A percentile compares a stretch with the other conserved stretches of the same genome.
Evolutionary conservation across 495 filamentous ascomycete genomes (phyloP).

Genomic region (Cercophora newfieldiana): DNA sequence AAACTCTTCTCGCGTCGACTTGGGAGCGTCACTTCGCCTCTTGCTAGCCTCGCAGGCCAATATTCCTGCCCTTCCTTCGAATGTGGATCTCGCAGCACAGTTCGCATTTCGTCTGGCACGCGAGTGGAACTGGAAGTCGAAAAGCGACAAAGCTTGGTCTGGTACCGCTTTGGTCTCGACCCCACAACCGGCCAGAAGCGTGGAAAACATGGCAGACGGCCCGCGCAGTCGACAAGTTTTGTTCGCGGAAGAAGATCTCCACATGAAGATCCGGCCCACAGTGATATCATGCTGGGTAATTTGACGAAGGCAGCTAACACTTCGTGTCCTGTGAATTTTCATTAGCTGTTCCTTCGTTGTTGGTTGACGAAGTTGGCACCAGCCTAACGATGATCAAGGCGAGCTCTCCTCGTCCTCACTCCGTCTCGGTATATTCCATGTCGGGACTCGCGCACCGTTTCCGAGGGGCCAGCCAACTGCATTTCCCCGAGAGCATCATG

Average conservation of each 20-base stretch:
- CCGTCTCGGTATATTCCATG: too few relatives aligned
- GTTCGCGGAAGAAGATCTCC: neutral
- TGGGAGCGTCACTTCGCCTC: neutral
- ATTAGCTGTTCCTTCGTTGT: neutral
- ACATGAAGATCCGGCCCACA: neutral
- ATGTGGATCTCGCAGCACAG: neutral
- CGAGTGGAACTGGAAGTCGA: neutral
- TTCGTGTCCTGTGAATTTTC: neutral
- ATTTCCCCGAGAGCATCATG: neutral
- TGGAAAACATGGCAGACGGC: neutral
- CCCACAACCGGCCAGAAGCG: neutral
- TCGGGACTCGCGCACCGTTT: too few relatives aligned
- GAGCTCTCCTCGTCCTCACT: too few relatives aligned
- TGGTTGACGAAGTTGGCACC: too few relatives aligned
- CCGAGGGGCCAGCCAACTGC: too few relatives aligned
- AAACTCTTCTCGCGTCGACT: neutral
- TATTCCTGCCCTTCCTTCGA: neutral
- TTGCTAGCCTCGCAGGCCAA: neutral
- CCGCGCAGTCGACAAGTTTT: neutral
- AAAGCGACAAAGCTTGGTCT: neutral
- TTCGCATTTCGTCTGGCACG: neutral
- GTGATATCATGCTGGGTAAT: neutral
- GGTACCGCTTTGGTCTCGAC: neutral
- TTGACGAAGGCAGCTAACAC: neutral
- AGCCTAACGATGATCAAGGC: neutral